Conservation (phyloP, 2,329 filamentous ascomycete genomes). For the Colletotrichum sp. region DNA sequence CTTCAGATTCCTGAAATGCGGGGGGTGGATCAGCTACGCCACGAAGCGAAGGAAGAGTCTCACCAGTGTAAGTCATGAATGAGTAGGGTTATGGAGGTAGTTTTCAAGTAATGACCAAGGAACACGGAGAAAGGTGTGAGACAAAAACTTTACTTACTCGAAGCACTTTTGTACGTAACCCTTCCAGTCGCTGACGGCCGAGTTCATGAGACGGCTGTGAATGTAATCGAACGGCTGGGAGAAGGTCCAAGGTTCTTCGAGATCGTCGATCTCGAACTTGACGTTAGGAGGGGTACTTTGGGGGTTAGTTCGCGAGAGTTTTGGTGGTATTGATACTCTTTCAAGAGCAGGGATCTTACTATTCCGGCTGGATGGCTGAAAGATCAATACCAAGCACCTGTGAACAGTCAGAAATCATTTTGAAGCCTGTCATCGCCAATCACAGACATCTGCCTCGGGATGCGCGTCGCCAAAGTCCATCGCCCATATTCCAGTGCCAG, state of each 20-base stretch:
- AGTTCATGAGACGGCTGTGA: constrained; percentile 59
- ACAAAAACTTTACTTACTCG: no score
- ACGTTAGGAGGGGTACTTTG: constrained; percentile 43
- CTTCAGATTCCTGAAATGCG: constrained; percentile 28
- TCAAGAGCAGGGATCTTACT: constrained; percentile 18
- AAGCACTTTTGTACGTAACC: constrained; percentile 53
- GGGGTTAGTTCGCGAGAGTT: neutral
- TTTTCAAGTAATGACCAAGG: no score
- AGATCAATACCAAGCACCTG: constrained; percentile 41
- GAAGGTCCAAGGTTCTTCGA: constrained; percentile 29
- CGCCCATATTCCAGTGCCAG: constrained; percentile 13
- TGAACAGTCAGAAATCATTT: rapidly evolving
- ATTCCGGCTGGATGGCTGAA: constrained; percentile 41
- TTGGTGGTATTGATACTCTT: neutral
- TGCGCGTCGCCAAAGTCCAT: constrained; percentile 40
- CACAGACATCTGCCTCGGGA: constrained; percentile 27
- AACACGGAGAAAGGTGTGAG: no score
- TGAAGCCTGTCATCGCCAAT: constrained; percentile 9
- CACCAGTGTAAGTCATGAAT: no score
- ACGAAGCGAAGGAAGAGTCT: neutral
- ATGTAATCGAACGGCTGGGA: constrained; percentile 59
- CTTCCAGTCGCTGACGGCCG: constrained; percentile 58
- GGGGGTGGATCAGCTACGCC: neutral
- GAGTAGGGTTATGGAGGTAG: no score
- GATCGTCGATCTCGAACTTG: constrained; percentile 43